These are phyloP conservation scores for Oenanthe javanica DNA, from an alignment of 140 eudicot species.

Conservation along the genomic window DNA sequence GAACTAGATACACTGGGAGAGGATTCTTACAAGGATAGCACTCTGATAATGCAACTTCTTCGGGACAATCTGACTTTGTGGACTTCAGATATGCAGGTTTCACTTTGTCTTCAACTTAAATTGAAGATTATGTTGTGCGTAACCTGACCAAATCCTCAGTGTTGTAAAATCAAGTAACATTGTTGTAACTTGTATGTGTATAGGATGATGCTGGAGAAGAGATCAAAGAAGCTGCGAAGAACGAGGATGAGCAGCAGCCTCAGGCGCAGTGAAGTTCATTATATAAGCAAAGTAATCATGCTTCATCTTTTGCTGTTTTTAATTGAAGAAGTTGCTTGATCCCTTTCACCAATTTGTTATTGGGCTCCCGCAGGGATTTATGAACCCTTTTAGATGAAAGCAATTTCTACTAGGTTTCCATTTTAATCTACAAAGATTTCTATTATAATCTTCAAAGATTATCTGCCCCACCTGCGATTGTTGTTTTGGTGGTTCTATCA, in stretches of 20 bases:
- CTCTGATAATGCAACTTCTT: conserved; percentile 21
- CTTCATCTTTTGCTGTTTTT: conserved; percentile 14
- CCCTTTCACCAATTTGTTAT: conserved; percentile 2
- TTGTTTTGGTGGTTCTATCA: conserved; percentile 1
- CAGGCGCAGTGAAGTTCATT: conserved; percentile 8
- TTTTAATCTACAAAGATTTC: neutral
- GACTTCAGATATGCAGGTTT: conserved; percentile 33
- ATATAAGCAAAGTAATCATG: neutral
- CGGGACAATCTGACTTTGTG: conserved; percentile 16
- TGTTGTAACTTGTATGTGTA: neutral
- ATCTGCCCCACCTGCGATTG: neutral
- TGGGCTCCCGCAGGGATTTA: neutral
- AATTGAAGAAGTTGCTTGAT: conserved; percentile 17
- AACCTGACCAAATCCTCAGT: neutral
- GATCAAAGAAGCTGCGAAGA: conserved; percentile 24
- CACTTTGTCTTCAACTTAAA: neutral
- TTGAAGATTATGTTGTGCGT: neutral
- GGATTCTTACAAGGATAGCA: conserved; percentile 22
- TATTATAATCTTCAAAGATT: neutral
- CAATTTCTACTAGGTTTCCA: neutral
- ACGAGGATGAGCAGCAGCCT: conserved; percentile 15
- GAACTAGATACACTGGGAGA: conserved; percentile 20
- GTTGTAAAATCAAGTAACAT: neutral
- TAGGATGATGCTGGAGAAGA: conserved; percentile 27
- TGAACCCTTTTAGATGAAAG: conserved; percentile 10